These are phyloP conservation scores for Closterium sp. DNA, from an alignment of 139 green algal species.

Conservation along the genomic window DNA sequence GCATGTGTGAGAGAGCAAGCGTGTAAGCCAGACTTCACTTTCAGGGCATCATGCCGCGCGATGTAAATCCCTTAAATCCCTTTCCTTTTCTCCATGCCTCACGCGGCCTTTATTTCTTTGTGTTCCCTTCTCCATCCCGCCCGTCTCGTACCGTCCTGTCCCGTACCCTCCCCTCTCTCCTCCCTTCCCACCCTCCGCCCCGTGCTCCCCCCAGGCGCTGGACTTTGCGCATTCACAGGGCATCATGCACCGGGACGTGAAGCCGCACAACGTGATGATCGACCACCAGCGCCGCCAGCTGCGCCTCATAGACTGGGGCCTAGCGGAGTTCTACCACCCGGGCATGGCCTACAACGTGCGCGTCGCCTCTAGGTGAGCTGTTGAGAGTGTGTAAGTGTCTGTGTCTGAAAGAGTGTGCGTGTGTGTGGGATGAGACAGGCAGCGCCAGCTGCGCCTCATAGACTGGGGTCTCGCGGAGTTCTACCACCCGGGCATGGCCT, in stretches of 20 bases:
- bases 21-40: too few relatives aligned
- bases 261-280: constrained; percentile 96
- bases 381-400: too few relatives aligned
- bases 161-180: too few relatives aligned
- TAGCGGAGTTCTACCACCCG: constrained; percentile 98
- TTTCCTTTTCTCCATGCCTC: not conserved
- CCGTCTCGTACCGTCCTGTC: too few relatives aligned
- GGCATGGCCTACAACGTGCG: constrained; percentile 92
- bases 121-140: not conserved
- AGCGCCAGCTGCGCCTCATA: not conserved
- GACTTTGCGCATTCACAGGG: constrained; percentile 87
- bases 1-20: too few relatives aligned
- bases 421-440: too few relatives aligned
- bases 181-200: too few relatives aligned
- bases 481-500: constrained; percentile 86
- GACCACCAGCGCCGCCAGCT: constrained; percentile 87
- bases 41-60: not conserved
- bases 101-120: not conserved
- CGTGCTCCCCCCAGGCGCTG: constrained; percentile 64
- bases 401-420: too few relatives aligned
- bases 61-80: not conserved
- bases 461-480: constrained; percentile 83
- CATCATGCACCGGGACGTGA: constrained; percentile 73
- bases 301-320: constrained; percentile 96
- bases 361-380: constrained; percentile 71